Base-by-base conservation (phyloP, 2,329 filamentous ascomycete species). In the Colletotrichum neosansevieriae region DNA sequence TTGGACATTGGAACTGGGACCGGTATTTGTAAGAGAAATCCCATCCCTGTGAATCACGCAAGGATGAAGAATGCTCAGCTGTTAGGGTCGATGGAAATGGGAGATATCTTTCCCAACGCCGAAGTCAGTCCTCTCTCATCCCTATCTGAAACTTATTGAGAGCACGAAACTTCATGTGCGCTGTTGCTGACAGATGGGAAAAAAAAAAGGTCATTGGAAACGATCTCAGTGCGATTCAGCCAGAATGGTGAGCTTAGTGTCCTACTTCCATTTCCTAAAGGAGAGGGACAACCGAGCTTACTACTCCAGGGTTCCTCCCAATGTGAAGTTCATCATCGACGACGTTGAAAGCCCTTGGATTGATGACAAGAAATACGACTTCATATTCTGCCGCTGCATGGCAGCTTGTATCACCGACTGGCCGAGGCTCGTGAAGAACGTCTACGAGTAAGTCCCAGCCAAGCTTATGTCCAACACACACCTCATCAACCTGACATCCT, bases 1-100 rank as follows among this genome's bases (percentile, higher is more conserved):
- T 79, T 89, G 11, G 87, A 89, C 72, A 78, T 89, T 9, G 86
- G 87, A 51, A 88, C 85, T 10, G 89, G 89, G 17, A 88, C 87
- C 0, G 88, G 88, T 4, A 87, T 88, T 67, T 90, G 88, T 73
- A 63, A 56, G 29, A 24, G 24, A 24, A 29, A 29, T 6, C 29
- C 29, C 29, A 29, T 6, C 29, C 29, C 29, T 7, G 29, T 29
- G 29, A 29, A 29, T 29, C 29, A 29, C 29, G 29, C 1, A 7
- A 29, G 6, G 6, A 7, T 9, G 2, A 29, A 29, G 29, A 29
- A 29, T 9, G 29, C 29, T 29, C 36, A 38, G 36, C 13, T 38
- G 10, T 38, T 12, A 58, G 54, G 70, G 70, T 69, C 85, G 4
- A 86, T 88, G 60, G 85, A 85, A 62, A 70, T 75, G 6, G 73